Base-by-base conservation (phyloP, 805 yeast genomes). In the Diddensiella caesifluorescens region DNA sequence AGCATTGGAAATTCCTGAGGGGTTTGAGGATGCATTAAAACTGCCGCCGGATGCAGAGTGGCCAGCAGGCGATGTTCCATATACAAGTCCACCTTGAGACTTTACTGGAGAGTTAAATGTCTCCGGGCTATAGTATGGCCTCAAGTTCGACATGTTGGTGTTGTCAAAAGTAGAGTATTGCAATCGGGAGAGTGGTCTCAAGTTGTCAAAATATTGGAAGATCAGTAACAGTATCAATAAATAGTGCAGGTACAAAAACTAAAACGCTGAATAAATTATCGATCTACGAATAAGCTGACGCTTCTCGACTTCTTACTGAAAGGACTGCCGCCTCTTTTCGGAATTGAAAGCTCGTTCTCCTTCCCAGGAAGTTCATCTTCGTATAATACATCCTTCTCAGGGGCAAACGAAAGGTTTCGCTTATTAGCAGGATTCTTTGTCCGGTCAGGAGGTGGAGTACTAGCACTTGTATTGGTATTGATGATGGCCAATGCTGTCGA, bases 71-170 rank as follows among this genome's bases (percentile, higher is more conserved):
- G 39, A 13, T 2, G 47, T 41, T 5, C 43, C 44, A 32, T 41
- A 44, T 3, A 45, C 51, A 5, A 41, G 42, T 36, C 44, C 45
- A 29, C 53, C 42, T 62, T 51, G 18, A 63, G 60, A 26, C 63
- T 54, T 38, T 62, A 68, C 46, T 50, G 67, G 55, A 59, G 68
- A 29, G 61, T 77, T 70, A 59, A 83, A 83, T 1, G 79, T 65
- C 20, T 71, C 80, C n/a, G 81, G 73, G 59, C 80, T 78, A 55
- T 79, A 77, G 60, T 83, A 83, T 2, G 90, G 90, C 61, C 92
- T 71, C 41, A 71, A 27, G n/a, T 34, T 38, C n/a, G n/a, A n/a
- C n/a, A n/a, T n/a, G n/a, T n/a, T n/a, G 20, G 39, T n/a, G 22
- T 22, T 32, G n/a, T 36, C 16, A 10, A 15, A 16, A 9, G 22